phyloP scores from a whole-genome alignment of 2,329 filamentous ascomycete species.

The Zymoseptoria pseudotritici region DNA sequence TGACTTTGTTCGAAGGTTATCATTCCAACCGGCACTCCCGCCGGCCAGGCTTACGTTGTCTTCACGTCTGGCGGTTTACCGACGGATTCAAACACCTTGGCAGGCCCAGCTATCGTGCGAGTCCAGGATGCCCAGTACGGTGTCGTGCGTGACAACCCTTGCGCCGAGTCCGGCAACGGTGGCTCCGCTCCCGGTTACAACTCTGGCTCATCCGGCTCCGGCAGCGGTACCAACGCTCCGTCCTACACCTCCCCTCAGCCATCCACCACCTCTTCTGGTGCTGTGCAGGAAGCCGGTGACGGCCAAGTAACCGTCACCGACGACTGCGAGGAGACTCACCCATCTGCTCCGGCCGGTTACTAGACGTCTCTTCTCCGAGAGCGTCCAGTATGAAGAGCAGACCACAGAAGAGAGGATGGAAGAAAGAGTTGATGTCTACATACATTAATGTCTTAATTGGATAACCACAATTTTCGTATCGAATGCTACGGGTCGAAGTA shows the following conservation, averaged over 20 bases:
- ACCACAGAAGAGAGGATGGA: background rate
- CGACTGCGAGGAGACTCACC: background rate
- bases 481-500: background rate
- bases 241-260: too few species aligned
- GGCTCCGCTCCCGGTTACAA: too few species aligned
- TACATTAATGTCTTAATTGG: background rate
- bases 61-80: slow-evolving; percentile 16
- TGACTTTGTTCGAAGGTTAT: slow-evolving; percentile 1
- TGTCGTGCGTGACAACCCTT: background rate
- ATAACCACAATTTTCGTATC: background rate
- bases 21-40: slow-evolving; percentile 13
- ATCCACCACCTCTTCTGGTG: too few species aligned
- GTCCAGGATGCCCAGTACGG: slow-evolving; percentile 12
- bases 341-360: background rate
- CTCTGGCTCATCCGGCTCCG: background rate
- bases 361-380: background rate
- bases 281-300: too few species aligned
- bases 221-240: too few species aligned
- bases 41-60: slow-evolving; percentile 23
- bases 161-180: too few species aligned
- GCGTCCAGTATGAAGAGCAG: background rate
- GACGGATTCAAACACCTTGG: slow-evolving; percentile 24
- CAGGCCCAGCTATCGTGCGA: slow-evolving; percentile 23
- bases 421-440: background rate
- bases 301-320: background rate